Evolutionary conservation across 768 basidiomycete species (phyloP).

Genomic region (Cystofilobasidium capitatum): DNA sequence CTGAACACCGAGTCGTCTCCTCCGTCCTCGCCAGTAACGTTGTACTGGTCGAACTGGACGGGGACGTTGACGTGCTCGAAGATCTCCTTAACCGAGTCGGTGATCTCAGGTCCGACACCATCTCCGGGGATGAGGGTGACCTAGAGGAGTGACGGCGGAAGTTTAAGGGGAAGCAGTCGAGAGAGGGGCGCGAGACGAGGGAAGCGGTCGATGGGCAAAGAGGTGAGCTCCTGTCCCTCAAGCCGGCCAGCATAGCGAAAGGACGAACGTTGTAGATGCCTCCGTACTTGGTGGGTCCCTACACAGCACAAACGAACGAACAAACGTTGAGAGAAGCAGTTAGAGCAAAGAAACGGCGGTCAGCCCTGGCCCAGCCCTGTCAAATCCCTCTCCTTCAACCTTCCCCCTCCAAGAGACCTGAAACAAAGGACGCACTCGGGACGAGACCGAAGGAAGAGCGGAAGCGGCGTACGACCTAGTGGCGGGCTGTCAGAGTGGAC

Average conservation of each 20-base stretch:
- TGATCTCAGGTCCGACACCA: conserved; percentile 92
- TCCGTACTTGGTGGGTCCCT: conserved; percentile 83
- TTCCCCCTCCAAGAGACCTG: background rate
- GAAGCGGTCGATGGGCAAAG: too few relatives aligned
- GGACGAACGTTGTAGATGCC: conserved; percentile 74
- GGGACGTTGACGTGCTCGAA: conserved; percentile 96
- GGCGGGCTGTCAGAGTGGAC: conserved; percentile 4
- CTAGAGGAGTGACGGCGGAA: conserved; percentile 41
- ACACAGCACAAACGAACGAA: background rate
- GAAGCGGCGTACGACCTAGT: conserved; percentile 20
- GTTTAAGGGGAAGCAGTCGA: background rate
- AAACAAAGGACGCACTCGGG: background rate
- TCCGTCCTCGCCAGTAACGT: conserved; percentile 92
- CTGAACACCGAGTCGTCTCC: conserved; percentile 91
- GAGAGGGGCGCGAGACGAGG: background rate
- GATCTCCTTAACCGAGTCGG: conserved; percentile 94
- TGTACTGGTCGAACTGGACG: conserved; percentile 97
- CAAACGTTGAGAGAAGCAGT: background rate
- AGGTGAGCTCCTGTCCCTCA: background rate
- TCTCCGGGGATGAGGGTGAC: conserved; percentile 97
- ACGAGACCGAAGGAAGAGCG: conserved; percentile 12
- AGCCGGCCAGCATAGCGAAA: background rate
- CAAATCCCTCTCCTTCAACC: background rate
- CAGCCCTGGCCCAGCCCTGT: background rate
- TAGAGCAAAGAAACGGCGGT: background rate